These are phyloP conservation scores for Carex arenaria DNA, from an alignment of 202 grass and related monocot genomes.

Conservation along the genomic window DNA sequence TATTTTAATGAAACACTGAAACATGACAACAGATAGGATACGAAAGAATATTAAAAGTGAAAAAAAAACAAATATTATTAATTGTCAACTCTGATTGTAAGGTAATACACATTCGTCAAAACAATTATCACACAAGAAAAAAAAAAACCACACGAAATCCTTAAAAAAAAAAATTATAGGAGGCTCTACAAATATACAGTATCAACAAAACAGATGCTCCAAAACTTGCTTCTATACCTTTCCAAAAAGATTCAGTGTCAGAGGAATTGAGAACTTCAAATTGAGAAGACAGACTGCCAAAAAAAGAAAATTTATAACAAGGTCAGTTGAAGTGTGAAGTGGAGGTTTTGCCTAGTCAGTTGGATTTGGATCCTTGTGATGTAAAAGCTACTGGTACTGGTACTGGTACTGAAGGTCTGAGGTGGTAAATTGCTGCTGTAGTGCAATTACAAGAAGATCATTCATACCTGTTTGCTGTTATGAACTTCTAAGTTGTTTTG, in stretches of 20 bases:
- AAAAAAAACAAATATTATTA: conserved; percentile 3
- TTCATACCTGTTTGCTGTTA: background rate
- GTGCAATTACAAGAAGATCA: background rate
- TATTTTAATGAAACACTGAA: background rate
- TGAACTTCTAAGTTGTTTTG: background rate
- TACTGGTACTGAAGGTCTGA: background rate
- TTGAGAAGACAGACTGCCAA: background rate
- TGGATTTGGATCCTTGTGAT: background rate
- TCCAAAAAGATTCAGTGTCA: background rate
- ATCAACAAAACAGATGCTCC: background rate
- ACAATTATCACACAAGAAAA: background rate
- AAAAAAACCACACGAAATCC: background rate
- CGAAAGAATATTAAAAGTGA: background rate
- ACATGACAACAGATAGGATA: background rate
- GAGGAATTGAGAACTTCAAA: conserved; percentile 3
- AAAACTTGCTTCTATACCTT: background rate
- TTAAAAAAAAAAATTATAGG: background rate
- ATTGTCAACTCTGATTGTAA: background rate
- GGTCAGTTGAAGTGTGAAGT: background rate
- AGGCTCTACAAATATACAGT: background rate
- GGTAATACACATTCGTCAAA: background rate
- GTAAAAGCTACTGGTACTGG: background rate
- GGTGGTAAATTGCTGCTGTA: background rate
- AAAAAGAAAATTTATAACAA: background rate
- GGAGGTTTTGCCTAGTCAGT: background rate